Base-by-base conservation (phyloP, 345 rosid genomes). In the Corchorus olitorius region DNA sequence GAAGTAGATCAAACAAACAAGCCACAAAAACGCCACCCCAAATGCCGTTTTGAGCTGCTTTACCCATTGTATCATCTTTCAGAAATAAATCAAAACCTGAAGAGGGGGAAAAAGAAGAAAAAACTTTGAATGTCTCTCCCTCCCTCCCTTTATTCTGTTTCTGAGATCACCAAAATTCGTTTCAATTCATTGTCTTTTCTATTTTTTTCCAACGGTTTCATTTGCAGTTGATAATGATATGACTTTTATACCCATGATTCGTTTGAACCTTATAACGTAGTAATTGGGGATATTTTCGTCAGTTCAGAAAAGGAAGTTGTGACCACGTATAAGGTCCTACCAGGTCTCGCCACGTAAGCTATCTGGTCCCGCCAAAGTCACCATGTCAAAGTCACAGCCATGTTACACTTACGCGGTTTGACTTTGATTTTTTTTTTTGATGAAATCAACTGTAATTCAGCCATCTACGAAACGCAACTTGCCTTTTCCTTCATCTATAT, bases 1-100 rank as follows among this genome's bases (percentile, higher is more conserved):
- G 27, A 27, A 27, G 27, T 27, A 27, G 27, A 27, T 27, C 27
- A 27, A 27, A 27, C 27, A 27, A 27, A 27, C 27, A 27, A 27
- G 0, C 27, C 27, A 27, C 0, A 27, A 27, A 27, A 27, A 27
- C 27, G 27, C 27, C 27, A 27, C 1, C 27, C 27, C 27, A 27
- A 27, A 27, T 27, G 27, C 88, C 65, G 81, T 83, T 77, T 74
- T 82, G 86, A 95, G 74, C 86, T 83, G 90, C 71, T 83, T 88
- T 45, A 89, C 33, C 88, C 96, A 85, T 82, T 77, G 77, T 70
- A 86, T 85, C 98, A 91, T 93, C 77, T 81, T 87, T 45, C 54
- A 49, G 17, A 55, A 84, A 53, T 14, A 9, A 39, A 8, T 37
- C 53, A 19, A 55, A 41, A 59, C n/a, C n/a, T 7, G 0, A 46